Evolutionary conservation across 371 early-diverging fungal genomes (phyloP).

Genomic region (Saksenaea oblongispora): DNA sequence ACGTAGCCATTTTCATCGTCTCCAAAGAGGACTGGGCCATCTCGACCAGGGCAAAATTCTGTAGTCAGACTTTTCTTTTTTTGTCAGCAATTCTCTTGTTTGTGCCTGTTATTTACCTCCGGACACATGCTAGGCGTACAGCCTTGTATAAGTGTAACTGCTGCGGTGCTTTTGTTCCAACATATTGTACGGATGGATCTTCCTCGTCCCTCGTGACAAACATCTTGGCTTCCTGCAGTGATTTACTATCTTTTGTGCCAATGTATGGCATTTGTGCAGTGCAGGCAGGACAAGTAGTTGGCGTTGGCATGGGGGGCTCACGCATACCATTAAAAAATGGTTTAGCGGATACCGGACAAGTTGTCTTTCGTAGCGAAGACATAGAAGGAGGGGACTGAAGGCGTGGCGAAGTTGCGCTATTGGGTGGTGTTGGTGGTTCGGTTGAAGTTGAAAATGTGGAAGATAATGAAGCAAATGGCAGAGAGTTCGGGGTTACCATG

Average conservation of each 20-base stretch:
- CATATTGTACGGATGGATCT: conserved; percentile 44
- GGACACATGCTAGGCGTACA: conserved; percentile 61
- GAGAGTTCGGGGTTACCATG: background rate
- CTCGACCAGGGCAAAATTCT: conserved; percentile 71
- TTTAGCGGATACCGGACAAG: background rate
- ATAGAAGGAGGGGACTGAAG: conserved; percentile 13
- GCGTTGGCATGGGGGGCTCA: background rate
- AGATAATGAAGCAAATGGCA: conserved; percentile 11
- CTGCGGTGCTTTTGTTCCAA: conserved; percentile 53
- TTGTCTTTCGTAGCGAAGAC: conserved; percentile 16
- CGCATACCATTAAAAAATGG: background rate
- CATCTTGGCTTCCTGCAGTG: conserved; percentile 34
- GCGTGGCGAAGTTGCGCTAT: conserved; percentile 7
- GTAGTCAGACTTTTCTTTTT: conserved; percentile 54
- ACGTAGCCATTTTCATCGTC: conserved; percentile 74
- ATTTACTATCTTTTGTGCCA: conserved; percentile 17
- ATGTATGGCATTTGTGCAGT: conserved; percentile 46
- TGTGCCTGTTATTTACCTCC: conserved; percentile 41
- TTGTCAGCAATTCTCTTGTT: background rate
- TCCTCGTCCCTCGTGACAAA: conserved; percentile 50
- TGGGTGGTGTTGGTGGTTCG: conserved; percentile 21
- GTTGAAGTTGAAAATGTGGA: conserved; percentile 12
- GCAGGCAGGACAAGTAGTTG: conserved; percentile 46
- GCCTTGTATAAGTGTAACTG: conserved; percentile 54
- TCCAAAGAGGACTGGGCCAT: conserved; percentile 76